Conservation (phyloP, 352 stramenopile species). For the Pythium plurisporium region DNA sequence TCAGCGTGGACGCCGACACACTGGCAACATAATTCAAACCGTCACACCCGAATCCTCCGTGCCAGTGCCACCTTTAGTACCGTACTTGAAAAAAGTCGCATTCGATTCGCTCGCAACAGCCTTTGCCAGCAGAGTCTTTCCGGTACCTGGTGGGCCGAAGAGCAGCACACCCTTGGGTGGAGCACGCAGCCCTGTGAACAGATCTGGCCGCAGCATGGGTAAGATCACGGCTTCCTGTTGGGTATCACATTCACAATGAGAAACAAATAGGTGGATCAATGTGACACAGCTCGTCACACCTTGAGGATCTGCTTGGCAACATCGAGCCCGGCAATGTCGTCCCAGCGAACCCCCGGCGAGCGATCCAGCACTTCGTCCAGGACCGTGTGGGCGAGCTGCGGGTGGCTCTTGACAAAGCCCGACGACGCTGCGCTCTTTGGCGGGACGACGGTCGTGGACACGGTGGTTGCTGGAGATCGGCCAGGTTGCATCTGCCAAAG, state of each 20-base stretch:
- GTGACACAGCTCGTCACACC: slow-evolving; percentile 22
- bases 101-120: slow-evolving; percentile 79
- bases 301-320: slow-evolving; percentile 87
- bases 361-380: slow-evolving; percentile 80
- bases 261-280: neutral
- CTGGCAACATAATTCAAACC: slow-evolving; percentile 21
- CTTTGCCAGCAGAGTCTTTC: slow-evolving; percentile 82
- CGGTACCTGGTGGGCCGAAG: slow-evolving; percentile 79
- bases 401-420: slow-evolving; percentile 51
- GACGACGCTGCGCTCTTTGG: slow-evolving; percentile 4
- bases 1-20: slow-evolving; percentile 86
- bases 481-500: too few species aligned
- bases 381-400: slow-evolving; percentile 66
- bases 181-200: slow-evolving; percentile 75
- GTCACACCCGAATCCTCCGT: neutral
- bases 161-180: slow-evolving; percentile 70
- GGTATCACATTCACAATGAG: neutral
- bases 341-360: slow-evolving; percentile 74
- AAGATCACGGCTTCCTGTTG: slow-evolving; percentile 83
- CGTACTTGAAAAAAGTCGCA: slow-evolving; percentile 75
- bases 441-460: too few species aligned
- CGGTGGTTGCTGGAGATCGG: neutral
- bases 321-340: slow-evolving; percentile 75
- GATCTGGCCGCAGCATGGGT: slow-evolving; percentile 73
- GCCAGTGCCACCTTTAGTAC: neutral